A percentile compares a stretch with the other conserved stretches of the same genome.
These are phyloP conservation scores for Oryza glumipatula DNA, from an alignment of 176 grass and related monocot genomes.

Conservation along the genomic window DNA sequence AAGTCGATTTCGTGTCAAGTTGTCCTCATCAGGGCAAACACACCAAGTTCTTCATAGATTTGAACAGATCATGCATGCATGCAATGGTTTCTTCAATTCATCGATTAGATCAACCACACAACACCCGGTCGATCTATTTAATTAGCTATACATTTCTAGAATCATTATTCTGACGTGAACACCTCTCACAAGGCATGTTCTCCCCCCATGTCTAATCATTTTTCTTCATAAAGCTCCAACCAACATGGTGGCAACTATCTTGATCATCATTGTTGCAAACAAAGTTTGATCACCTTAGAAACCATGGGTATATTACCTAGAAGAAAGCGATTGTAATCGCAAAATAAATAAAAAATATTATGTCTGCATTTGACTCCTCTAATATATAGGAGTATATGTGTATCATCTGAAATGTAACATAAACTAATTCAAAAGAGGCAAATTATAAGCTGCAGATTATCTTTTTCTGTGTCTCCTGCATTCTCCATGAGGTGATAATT, in stretches of 20 bases:
- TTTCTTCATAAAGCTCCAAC: constrained; percentile 20
- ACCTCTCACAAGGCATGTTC: constrained; percentile 33
- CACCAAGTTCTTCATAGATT: constrained; percentile 7
- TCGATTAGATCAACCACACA: constrained; percentile 2
- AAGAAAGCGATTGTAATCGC: not conserved
- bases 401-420: not conserved
- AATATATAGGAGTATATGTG: too few relatives aligned
- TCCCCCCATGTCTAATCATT: constrained; percentile 34
- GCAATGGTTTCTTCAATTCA: not conserved
- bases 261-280: not conserved
- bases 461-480: too few relatives aligned
- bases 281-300: too few relatives aligned
- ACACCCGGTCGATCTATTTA: not conserved
- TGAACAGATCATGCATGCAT: constrained; percentile 22
- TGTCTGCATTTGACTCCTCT: too few relatives aligned
- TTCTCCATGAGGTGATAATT: too few relatives aligned
- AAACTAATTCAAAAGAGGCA: not conserved
- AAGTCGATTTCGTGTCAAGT: constrained; percentile 16
- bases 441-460: not conserved
- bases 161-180: constrained; percentile 45
- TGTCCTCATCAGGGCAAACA: constrained; percentile 20
- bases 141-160: constrained; percentile 8
- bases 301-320: not conserved
- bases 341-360: too few relatives aligned
- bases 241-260: constrained; percentile 41